A percentile compares a stretch with the other conserved stretches of the same genome.
Conservation (phyloP, 139 green algal species). For the Coccomyxa sp. region DNA sequence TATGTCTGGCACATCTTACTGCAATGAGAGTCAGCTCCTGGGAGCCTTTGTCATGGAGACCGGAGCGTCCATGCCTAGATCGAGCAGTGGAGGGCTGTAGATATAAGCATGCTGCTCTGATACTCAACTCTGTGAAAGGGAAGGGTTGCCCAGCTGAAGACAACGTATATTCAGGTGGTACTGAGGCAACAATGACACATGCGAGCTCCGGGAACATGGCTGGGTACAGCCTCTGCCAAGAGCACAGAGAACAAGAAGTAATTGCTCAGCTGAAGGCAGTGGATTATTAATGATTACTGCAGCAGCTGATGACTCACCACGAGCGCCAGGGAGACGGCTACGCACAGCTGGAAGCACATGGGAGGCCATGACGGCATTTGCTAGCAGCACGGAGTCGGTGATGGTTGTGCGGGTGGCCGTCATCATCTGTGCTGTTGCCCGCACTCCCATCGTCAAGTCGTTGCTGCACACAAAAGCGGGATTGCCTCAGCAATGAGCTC, state of each 20-base stretch:
- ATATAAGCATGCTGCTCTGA: neutral
- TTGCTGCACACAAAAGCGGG: no score
- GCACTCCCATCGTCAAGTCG: slow-evolving; percentile 33
- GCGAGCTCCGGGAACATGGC: neutral
- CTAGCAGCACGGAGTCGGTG: slow-evolving; percentile 5
- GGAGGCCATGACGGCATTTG: neutral
- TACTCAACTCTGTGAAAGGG: neutral
- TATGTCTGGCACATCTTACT: neutral
- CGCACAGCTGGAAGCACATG: slow-evolving; percentile 17
- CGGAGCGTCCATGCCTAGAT: neutral
- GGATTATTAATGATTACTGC: neutral
- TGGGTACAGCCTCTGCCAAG: neutral
- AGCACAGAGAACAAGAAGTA: no score
- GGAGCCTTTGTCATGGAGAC: neutral
- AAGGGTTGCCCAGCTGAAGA: neutral
- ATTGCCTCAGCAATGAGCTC: no score
- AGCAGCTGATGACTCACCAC: slow-evolving; percentile 1
- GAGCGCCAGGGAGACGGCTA: neutral
- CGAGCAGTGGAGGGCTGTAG: neutral
- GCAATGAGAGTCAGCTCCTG: neutral
- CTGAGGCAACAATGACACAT: neutral
- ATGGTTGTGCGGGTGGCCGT: slow-evolving; percentile 21
- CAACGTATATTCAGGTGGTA: neutral
- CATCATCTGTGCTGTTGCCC: slow-evolving; percentile 26
- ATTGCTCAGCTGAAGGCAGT: no score